Conservation (phyloP, 768 basidiomycete species). For the Russula abietina region DNA sequence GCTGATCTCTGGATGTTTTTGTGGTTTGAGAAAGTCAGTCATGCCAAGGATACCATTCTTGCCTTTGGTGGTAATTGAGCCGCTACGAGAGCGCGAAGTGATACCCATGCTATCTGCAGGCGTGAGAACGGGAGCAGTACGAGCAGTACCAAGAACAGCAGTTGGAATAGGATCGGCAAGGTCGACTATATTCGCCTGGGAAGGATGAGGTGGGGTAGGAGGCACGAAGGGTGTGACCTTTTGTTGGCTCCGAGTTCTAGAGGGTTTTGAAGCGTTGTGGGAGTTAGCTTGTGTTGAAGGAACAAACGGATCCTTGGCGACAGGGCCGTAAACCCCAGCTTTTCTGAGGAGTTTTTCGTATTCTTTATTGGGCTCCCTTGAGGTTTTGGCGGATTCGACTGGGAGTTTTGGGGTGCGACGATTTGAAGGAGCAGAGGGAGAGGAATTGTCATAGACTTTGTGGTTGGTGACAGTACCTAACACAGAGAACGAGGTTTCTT, state of each 20-base stretch:
- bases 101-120: constrained; percentile 26
- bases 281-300: constrained; percentile 41
- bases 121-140: too few species aligned
- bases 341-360: constrained; percentile 67
- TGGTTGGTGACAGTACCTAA: constrained; percentile 22
- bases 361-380: constrained; percentile 68
- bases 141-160: constrained; percentile 37
- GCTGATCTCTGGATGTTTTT: too few species aligned
- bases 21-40: too few species aligned
- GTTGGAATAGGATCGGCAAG: constrained; percentile 48
- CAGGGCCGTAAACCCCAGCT: constrained; percentile 49
- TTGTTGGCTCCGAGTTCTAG: constrained; percentile 19
- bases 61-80: too few species aligned
- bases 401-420: constrained; percentile 33
- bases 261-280: constrained; percentile 14
- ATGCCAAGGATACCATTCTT: too few species aligned
- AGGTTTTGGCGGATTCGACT: constrained; percentile 70
- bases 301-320: constrained; percentile 40
- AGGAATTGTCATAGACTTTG: constrained; percentile 20
- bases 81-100: constrained; percentile 34
- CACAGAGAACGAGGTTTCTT: too few species aligned
- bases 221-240: constrained; percentile 31
- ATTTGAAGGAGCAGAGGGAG: constrained; percentile 14
- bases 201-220: constrained; percentile 70
- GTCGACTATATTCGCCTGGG: constrained; percentile 77